Base-by-base conservation (phyloP, 108 stramenopile genomes). In the Aurantiochytrium sp. region DNA sequence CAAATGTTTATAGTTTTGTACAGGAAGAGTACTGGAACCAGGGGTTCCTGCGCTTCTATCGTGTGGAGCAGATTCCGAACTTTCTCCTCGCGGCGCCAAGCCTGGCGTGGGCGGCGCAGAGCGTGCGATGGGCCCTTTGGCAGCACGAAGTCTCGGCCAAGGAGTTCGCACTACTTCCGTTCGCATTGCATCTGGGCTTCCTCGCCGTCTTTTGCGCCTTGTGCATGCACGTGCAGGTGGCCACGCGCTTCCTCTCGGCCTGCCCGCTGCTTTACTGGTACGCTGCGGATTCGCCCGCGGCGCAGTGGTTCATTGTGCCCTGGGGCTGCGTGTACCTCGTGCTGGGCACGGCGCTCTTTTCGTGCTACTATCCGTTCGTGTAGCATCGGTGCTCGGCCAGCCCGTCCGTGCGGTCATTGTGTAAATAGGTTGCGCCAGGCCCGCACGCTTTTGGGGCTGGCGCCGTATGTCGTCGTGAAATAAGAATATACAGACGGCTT, bases 181-280 rank as follows among this genome's bases (percentile, higher is more conserved):
- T 87, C 19, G 86, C 55, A 4, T 22, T 87, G 39, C 91, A 90
- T 37, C 87, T 89, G 65, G 68, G 37, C 19, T 53, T 89, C 6
- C 54, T 91, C 31, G 37, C 32, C 34, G 10, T 50, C 3, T 50
- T 90, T 45, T 85, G 85, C 3, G 48, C 89, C 8, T 5, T 89
- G 17, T 59, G 50, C n/a, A 90, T 91, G 90, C 90, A 91, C 81
- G 90, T 91, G n/a, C 91, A 91, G 89, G 91, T 91, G 4, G 37
- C 34, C 41, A 91, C 91, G 1, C 55, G 91, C n/a, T 91, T 91
- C 52, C 68, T 91, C 32, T 88, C 90, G 5, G 86, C 88, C 4
- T 89, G 90, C 87, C 91, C 91, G 4, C 86, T 88, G 42, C 22
- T 91, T 15, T 89, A 91, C 68, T 91, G 91, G 91, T 90, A 48